Percentiles rank a stretch among this genome's conserved stretches.
Evolutionary conservation across 495 filamentous ascomycete genomes (phyloP).

Genomic region (Xylaria palmicola): DNA sequence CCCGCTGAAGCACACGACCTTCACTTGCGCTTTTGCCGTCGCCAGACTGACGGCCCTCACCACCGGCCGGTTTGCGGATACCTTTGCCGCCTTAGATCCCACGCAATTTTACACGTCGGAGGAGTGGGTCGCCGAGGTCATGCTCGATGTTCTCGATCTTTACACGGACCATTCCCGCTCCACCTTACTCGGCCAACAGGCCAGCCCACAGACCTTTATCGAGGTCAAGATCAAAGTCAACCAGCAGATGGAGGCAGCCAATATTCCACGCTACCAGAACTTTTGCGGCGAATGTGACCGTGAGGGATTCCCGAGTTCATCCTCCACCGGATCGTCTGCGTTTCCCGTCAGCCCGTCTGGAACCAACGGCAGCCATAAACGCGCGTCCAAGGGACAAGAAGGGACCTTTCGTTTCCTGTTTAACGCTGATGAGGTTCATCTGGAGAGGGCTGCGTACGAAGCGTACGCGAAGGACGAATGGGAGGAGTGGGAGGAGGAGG

Average conservation of each 20-base stretch:
- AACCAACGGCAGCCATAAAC: constrained; percentile 36
- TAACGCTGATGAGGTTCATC: constrained; percentile 70
- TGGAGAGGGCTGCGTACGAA: constrained; percentile 65
- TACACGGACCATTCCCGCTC: constrained; percentile 72
- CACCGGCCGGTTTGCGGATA: constrained; percentile 47
- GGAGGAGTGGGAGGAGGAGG: constrained; percentile 72
- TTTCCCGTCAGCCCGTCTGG: constrained; percentile 40
- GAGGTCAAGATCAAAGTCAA: constrained; percentile 83
- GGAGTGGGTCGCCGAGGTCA: constrained; percentile 76
- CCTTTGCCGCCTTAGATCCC: constrained; percentile 32
- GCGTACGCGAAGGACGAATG: constrained; percentile 72
- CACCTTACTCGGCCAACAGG: constrained; percentile 70
- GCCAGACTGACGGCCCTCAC: constrained; percentile 77
- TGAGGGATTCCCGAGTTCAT: constrained; percentile 33
- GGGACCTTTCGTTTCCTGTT: constrained; percentile 86
- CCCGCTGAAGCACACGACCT: constrained; percentile 80
- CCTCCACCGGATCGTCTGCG: constrained; percentile 33
- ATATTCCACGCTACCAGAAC: constrained; percentile 36
- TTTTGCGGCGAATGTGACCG: constrained; percentile 45
- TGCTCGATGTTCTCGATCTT: constrained; percentile 83
- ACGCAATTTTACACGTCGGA: constrained; percentile 59
- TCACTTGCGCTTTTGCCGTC: constrained; percentile 76
- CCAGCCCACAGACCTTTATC: constrained; percentile 73
- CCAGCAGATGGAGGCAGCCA: constrained; percentile 56
- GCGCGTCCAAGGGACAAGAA: constrained; percentile 56